Percentiles rank a stretch among this genome's conserved stretches.
phyloP scores from a whole-genome alignment of 495 filamentous ascomycete species.

The Aspergillus sclerotioniger region DNA sequence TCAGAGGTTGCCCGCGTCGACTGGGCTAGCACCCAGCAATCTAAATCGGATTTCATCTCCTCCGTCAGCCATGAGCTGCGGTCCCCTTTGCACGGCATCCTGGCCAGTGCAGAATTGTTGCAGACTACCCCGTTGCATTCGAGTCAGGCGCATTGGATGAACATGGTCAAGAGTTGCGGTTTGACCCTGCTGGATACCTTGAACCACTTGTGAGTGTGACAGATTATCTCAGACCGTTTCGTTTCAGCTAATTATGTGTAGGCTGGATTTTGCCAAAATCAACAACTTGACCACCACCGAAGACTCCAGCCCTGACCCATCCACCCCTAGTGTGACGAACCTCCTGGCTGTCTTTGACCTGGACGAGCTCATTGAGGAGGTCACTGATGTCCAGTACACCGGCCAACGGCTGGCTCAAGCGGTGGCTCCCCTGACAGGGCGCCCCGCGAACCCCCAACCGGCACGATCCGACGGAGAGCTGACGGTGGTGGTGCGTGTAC shows the following conservation, averaged over 20 bases:
- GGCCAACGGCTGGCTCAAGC: conserved; percentile 30
- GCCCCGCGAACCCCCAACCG: background rate
- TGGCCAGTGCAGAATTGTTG: conserved; percentile 63
- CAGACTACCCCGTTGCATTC: conserved; percentile 36
- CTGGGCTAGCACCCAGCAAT: conserved; percentile 44
- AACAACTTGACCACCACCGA: conserved; percentile 34
- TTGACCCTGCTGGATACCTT: conserved; percentile 68
- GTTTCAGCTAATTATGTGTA: no score
- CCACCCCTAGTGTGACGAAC: conserved; percentile 11
- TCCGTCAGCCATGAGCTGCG: conserved; percentile 72
- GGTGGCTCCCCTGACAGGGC: conserved; percentile 1
- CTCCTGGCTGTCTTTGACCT: conserved; percentile 42
- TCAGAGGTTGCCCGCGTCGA: conserved; percentile 58
- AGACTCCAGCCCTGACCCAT: conserved; percentile 7
- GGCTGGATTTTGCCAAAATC: conserved; percentile 57
- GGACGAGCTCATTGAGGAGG: conserved; percentile 54
- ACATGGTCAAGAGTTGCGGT: conserved; percentile 64
- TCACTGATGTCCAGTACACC: conserved; percentile 56
- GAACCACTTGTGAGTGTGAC: conserved; percentile 56
- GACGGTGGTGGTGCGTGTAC: conserved; percentile 56
- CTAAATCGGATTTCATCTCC: conserved; percentile 69
- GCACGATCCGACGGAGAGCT: background rate
- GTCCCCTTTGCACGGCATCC: conserved; percentile 66
- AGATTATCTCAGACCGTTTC: background rate
- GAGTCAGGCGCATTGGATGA: conserved; percentile 51